These are phyloP conservation scores for Penicillium bovifimosum DNA, from an alignment of 495 filamentous ascomycete genomes.

Conservation along the genomic window DNA sequence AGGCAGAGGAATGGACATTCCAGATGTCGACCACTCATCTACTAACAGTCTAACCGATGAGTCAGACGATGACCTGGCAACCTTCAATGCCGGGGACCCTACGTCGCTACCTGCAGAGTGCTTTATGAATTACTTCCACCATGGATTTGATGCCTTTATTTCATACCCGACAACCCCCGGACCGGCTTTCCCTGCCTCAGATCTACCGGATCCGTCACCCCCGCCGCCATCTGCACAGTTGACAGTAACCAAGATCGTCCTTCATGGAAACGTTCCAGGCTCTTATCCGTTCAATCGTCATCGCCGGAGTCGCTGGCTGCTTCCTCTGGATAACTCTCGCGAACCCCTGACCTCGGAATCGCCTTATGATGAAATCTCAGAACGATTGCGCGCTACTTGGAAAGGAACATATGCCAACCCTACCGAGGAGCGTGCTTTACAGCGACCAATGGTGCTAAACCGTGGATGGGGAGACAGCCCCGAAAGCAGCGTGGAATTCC, in stretches of 20 bases:
- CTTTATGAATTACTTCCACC: slow-evolving; percentile 95
- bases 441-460: slow-evolving; percentile 81
- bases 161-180: slow-evolving; percentile 66
- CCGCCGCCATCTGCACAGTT: slow-evolving; percentile 51
- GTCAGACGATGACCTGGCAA: slow-evolving; percentile 57
- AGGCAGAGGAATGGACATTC: slow-evolving; percentile 39
- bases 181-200: slow-evolving; percentile 54
- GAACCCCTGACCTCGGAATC: slow-evolving; percentile 65
- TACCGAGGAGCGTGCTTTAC: slow-evolving; percentile 56
- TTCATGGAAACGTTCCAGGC: slow-evolving; percentile 91
- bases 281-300: slow-evolving; percentile 96
- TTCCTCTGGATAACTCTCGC: slow-evolving; percentile 45
- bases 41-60: slow-evolving; percentile 71
- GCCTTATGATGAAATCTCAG: slow-evolving; percentile 62
- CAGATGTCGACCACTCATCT: slow-evolving; percentile 79
- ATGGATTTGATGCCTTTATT: slow-evolving; percentile 91
- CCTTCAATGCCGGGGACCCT: slow-evolving; percentile 29
- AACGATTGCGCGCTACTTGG: slow-evolving; percentile 65
- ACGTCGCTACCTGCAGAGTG: slow-evolving; percentile 56
- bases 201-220: slow-evolving; percentile 28
- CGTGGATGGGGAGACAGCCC: slow-evolving; percentile 88
- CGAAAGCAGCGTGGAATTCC: slow-evolving; percentile 80
- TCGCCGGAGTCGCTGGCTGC: slow-evolving; percentile 80
- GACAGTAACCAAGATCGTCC: slow-evolving; percentile 81
- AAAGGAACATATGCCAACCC: slow-evolving; percentile 56